Evolutionary conservation across 441 rosid species (phyloP).

Genomic region (Melastoma candidum): DNA sequence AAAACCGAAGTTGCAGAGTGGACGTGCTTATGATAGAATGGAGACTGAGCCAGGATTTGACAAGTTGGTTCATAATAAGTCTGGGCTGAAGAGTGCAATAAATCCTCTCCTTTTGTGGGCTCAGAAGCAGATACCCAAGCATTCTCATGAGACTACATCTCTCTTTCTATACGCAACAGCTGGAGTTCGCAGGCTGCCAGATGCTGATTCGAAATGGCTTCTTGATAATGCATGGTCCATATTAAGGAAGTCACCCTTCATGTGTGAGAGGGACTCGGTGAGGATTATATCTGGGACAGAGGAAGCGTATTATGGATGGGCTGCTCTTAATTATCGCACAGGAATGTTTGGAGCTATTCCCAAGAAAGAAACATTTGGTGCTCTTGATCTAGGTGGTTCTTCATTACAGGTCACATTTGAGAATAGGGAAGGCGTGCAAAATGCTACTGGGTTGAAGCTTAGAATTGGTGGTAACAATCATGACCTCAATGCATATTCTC

Average conservation of each 20-base stretch:
- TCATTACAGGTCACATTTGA: slow-evolving; percentile 97
- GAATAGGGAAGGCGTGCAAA: slow-evolving; percentile 41
- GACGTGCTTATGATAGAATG: slow-evolving; percentile 93
- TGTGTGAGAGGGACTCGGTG: slow-evolving; percentile 69
- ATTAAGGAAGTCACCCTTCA: slow-evolving; percentile 63
- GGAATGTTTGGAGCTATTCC: slow-evolving; percentile 56
- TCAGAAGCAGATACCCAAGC: slow-evolving; percentile 74
- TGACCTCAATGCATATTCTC: slow-evolving; percentile 91
- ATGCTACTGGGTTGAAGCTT: slow-evolving; percentile 58
- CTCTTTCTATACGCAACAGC: slow-evolving; percentile 91
- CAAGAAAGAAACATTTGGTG: slow-evolving; percentile 77
- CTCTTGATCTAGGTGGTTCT: slow-evolving; percentile 97
- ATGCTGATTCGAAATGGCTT: slow-evolving; percentile 80
- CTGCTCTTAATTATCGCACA: slow-evolving; percentile 76
- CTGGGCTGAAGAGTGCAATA: slow-evolving; percentile 71
- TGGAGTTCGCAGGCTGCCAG: slow-evolving; percentile 83
- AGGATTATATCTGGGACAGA: slow-evolving; percentile 82
- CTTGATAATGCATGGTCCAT: slow-evolving; percentile 82
- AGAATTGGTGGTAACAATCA: slow-evolving; percentile 70
- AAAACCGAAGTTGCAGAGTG: slow-evolving; percentile 41
- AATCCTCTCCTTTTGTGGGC: slow-evolving; percentile 95
- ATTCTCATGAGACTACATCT: slow-evolving; percentile 66
- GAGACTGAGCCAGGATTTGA: slow-evolving; percentile 97
- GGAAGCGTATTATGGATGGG: slow-evolving; percentile 98
- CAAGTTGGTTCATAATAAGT: slow-evolving; percentile 58